phyloP scores from a whole-genome alignment of 1,139 yeast genomes.

The Lodderomyces elongisporus region DNA sequence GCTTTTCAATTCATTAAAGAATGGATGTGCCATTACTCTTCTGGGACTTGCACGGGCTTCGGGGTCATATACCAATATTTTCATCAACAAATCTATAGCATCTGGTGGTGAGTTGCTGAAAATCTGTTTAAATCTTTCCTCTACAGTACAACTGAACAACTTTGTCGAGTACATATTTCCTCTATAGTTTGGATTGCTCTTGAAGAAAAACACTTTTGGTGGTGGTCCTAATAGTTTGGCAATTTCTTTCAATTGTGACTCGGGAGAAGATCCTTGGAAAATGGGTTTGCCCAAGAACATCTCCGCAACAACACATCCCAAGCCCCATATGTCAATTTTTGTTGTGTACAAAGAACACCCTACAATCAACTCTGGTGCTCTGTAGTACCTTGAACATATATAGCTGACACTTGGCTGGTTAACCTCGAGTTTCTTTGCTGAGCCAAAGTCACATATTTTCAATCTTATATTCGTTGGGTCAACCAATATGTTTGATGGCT shows the following conservation, averaged over 20 bases:
- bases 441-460: slow-evolving; percentile 79
- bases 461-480: slow-evolving; percentile 62
- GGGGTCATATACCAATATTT: slow-evolving; percentile 70
- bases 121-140: slow-evolving; percentile 61
- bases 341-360: slow-evolving; percentile 75
- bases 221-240: slow-evolving; percentile 75
- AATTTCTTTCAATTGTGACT: slow-evolving; percentile 70
- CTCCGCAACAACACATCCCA: slow-evolving; percentile 82
- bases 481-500: slow-evolving; percentile 73
- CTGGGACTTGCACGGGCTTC: slow-evolving; percentile 61
- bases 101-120: slow-evolving; percentile 65
- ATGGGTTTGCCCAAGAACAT: slow-evolving; percentile 79
- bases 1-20: slow-evolving; percentile 62
- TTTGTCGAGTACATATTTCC: slow-evolving; percentile 72
- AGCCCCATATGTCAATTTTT: slow-evolving; percentile 80
- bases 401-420: slow-evolving; percentile 73
- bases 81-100: slow-evolving; percentile 66
- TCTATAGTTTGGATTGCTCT: slow-evolving; percentile 66
- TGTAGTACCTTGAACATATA: slow-evolving; percentile 73
- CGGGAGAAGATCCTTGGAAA: slow-evolving; percentile 75
- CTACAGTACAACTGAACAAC: slow-evolving; percentile 56
- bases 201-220: slow-evolving; percentile 66
- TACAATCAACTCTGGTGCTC: slow-evolving; percentile 79
- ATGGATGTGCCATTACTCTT: slow-evolving; percentile 63
- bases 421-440: slow-evolving; percentile 71